These are phyloP conservation scores for Hypsizygus ulmarius DNA, from an alignment of 1,284 basidiomycete genomes.

Conservation along the genomic window DNA sequence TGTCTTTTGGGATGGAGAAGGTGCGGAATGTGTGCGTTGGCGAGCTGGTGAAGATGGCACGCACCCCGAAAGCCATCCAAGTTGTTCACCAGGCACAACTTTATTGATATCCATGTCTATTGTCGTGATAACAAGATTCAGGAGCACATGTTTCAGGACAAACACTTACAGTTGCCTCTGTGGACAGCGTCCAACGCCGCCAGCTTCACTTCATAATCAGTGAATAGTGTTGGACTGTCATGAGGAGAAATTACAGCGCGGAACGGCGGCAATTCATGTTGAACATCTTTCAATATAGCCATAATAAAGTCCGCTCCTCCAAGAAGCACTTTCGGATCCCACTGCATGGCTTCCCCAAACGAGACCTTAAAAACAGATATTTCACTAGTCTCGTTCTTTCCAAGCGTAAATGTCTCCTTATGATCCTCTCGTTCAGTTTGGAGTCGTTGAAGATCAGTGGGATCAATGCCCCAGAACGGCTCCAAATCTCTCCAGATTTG, in stretches of 20 bases:
- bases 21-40: constrained; percentile 25
- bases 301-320: constrained; percentile 22
- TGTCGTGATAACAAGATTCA: background rate
- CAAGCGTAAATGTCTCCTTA: constrained; percentile 30
- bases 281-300: constrained; percentile 32
- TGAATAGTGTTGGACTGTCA: constrained; percentile 39
- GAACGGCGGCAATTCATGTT: constrained; percentile 33
- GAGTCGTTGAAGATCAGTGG: constrained; percentile 33
- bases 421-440: constrained; percentile 32
- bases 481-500: constrained; percentile 47
- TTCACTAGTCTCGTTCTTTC: constrained; percentile 24
- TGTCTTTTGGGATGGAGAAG: constrained; percentile 33
- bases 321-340: constrained; percentile 26
- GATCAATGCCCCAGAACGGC: constrained; percentile 48
- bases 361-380: constrained; percentile 36
- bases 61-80: constrained; percentile 38
- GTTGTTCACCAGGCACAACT: constrained; percentile 27
- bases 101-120: constrained; percentile 28
- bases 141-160: constrained; percentile 2
- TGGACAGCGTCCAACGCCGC: constrained; percentile 32
- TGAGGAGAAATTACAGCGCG: constrained; percentile 39
- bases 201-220: constrained; percentile 34
- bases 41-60: constrained; percentile 39
- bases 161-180: constrained; percentile 33
- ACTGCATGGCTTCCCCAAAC: constrained; percentile 17